Percentiles rank a stretch among this genome's conserved stretches.
phyloP scores from a whole-genome alignment of 306 rosid species.

The Argentina anserina region DNA sequence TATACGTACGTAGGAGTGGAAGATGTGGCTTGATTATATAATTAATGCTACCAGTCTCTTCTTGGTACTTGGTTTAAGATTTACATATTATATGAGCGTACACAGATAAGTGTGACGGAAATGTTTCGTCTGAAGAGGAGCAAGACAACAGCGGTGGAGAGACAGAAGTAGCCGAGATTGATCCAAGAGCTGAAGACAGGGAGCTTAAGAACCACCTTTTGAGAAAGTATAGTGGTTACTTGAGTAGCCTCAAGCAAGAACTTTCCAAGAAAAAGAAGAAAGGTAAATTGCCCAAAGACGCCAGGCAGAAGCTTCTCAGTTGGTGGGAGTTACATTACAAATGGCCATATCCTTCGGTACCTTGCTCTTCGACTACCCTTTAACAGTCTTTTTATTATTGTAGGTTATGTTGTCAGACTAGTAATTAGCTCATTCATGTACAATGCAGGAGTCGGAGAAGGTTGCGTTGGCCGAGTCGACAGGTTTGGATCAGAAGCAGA shows the following conservation, averaged over 20 bases:
- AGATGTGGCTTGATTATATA: neutral
- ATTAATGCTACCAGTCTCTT: neutral
- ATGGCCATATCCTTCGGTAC: constrained; percentile 99
- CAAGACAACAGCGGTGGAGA: constrained; percentile 87
- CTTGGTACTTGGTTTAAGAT: neutral
- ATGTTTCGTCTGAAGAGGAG: constrained; percentile 86
- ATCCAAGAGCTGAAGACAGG: constrained; percentile 88
- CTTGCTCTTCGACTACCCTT: neutral
- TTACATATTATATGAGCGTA: neutral
- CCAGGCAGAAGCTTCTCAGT: constrained; percentile 86
- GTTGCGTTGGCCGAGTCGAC: constrained; percentile 95
- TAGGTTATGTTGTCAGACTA: neutral
- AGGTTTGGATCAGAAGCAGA: constrained; percentile 95
- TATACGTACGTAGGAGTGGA: neutral
- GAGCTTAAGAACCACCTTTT: constrained; percentile 85
- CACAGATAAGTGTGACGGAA: constrained; percentile 66
- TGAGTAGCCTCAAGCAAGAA: constrained; percentile 92
- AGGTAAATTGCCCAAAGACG: constrained; percentile 95
- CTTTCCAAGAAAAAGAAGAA: constrained; percentile 98
- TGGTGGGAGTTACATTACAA: constrained; percentile 99
- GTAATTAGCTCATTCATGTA: neutral
- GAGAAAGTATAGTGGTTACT: constrained; percentile 87
- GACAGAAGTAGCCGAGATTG: constrained; percentile 73
- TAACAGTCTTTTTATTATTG: neutral
- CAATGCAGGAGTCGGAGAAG: constrained; percentile 80